Evolutionary conservation across 2,329 filamentous ascomycete genomes (phyloP).

Genomic region (Nemania diffusa): DNA sequence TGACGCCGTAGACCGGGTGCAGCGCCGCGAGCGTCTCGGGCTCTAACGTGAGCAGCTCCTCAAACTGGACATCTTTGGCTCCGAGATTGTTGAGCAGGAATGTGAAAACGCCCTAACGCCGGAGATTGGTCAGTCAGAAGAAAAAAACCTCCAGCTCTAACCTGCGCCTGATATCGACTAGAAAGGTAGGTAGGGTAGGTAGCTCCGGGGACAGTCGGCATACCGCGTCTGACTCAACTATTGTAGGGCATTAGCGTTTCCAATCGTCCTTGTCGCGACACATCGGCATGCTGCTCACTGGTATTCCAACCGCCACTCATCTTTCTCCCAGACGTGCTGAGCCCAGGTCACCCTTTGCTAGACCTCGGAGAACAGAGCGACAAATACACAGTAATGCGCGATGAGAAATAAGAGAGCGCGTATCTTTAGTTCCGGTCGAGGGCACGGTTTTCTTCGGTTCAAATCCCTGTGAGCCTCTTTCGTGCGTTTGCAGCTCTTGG

Average conservation of each 20-base stretch:
- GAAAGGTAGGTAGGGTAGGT: background rate
- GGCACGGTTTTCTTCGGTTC: background rate
- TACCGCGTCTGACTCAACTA: conserved; percentile 94
- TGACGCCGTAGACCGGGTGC: conserved; percentile 89
- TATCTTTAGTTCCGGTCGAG: background rate
- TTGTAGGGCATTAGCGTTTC: conserved; percentile 39
- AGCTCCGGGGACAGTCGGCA: conserved; percentile 42
- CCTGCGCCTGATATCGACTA: background rate
- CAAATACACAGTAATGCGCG: conserved; percentile 12
- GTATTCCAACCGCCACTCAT: conserved; percentile 95
- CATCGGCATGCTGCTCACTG: conserved; percentile 58
- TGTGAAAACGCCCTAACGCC: conserved; percentile 88
- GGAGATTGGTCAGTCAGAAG: conserved; percentile 42
- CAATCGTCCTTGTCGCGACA: conserved; percentile 13
- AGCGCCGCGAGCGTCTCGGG: conserved; percentile 75
- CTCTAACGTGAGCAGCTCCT: conserved; percentile 93
- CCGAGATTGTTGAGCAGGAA: conserved; percentile 92
- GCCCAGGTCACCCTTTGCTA: conserved; percentile 32
- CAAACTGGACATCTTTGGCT: conserved; percentile 93
- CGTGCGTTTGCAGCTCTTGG: background rate
- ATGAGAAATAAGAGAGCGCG: conserved; percentile 5
- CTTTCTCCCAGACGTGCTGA: conserved; percentile 39
- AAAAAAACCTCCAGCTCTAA: background rate
- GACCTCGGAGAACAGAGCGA: conserved; percentile 8
- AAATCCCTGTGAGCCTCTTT: background rate